Evolutionary conservation across 2,329 filamentous ascomycete species (phyloP).

Genomic region (Diplocarpon mali): DNA sequence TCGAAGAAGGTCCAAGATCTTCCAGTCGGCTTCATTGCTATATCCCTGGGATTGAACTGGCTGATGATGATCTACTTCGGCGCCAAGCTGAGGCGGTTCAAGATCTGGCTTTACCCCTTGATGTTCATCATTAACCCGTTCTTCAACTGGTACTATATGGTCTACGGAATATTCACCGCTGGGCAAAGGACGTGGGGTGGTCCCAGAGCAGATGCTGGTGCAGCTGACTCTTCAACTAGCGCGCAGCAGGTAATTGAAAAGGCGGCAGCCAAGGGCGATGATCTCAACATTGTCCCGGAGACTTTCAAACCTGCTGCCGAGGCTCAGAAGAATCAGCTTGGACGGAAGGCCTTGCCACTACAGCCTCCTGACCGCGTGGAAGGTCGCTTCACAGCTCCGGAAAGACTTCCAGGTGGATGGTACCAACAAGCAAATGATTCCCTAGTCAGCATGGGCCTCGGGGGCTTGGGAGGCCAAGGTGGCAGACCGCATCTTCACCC

Average conservation of each 20-base stretch:
- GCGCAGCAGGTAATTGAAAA: conserved; percentile 75
- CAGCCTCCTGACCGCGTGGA: conserved; percentile 66
- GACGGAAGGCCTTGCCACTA: conserved; percentile 44
- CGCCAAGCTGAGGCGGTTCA: conserved; percentile 73
- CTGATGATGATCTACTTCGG: conserved; percentile 94
- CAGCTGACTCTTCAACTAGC: conserved; percentile 64
- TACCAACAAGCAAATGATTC: conserved; percentile 62
- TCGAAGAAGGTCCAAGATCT: conserved; percentile 67
- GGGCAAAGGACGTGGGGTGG: conserved; percentile 94
- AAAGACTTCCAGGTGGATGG: conserved; percentile 55
- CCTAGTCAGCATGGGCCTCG: conserved; percentile 42
- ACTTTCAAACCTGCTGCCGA: conserved; percentile 59
- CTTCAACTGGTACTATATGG: conserved; percentile 96
- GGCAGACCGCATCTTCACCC: conserved; percentile 34
- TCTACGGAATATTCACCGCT: conserved; percentile 30
- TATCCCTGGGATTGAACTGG: conserved; percentile 91
- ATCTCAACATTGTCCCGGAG: conserved; percentile 80
- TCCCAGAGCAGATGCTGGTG: conserved; percentile 77
- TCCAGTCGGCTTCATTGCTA: conserved; percentile 85
- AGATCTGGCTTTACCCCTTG: conserved; percentile 87
- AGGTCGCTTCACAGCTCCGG: conserved; percentile 65
- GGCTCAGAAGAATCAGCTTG: conserved; percentile 36
- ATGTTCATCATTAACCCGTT: conserved; percentile 96
- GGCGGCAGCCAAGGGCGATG: conserved; percentile 69
- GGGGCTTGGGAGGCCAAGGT: conserved; percentile 20